Evolutionary conservation across 1,139 yeast species (phyloP), one percentile per base, ranked within the genome.

Genomic region (Pichia sp.): DNA sequence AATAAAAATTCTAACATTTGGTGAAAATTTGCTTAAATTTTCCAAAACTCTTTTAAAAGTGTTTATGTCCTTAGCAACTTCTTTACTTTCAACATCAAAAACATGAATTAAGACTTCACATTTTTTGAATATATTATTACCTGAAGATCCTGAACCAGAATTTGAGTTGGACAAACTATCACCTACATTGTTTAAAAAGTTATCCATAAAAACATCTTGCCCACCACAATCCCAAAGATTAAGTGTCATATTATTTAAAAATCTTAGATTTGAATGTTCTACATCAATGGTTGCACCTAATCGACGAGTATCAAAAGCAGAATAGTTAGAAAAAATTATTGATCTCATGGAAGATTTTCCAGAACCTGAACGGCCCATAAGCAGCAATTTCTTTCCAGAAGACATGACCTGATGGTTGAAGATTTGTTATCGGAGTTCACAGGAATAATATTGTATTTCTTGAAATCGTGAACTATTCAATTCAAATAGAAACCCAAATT

Each of bases 221-320:
- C 96, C 96, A 60, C 99, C 99, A 71, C 99, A 93, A 68, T 93
- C 99, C 99, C 99, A 91, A 36, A 93, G 73, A 62, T 93, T 93
- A 53, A 93, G 75, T 1, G 97, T 90, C 95, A 93, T 89, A 67
- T 93, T 91, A 5, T 97, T 97, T 55, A 93, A 73, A 65, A 93
- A 91, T 53, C 98, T 74, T 51, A 93, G 73, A 69, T 93, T 96
- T 5, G 98, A 90, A 66, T 93, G 97, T 66, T 95, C 99, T 29
- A 93, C 98, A 65, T 95, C 99, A 56, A 95, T 91, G 0, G 99
- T 93, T 28, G 99, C 99, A 0, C 99, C 99, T 18, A 93, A 72
- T 56, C 99, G 75, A 60, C 98, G 77, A 2, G 99, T 93, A 65
- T 93, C 99, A 65, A 91, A 88, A 0, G 99, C 99, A 4, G 96